Evolutionary conservation across 108 stramenopile genomes (phyloP).

Genomic region (Epithemia pelagica): DNA sequence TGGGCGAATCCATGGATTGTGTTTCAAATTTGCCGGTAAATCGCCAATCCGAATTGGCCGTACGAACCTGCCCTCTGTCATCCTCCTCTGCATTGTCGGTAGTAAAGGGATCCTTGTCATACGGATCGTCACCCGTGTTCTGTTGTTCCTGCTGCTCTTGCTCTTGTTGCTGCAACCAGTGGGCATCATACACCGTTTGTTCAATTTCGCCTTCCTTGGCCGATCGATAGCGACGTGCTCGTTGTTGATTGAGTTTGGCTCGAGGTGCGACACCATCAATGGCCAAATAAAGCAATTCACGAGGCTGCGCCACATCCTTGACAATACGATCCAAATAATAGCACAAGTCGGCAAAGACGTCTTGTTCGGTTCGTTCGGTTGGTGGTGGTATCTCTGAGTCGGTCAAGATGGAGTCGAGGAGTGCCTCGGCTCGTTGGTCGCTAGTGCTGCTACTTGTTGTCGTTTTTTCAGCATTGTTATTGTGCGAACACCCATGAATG

Average conservation of each 20-base stretch:
- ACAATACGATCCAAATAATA: constrained; percentile 90
- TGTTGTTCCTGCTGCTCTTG: constrained; percentile 28
- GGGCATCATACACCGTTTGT: constrained; percentile 58
- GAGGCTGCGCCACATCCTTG: constrained; percentile 82
- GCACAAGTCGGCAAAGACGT: constrained; percentile 77
- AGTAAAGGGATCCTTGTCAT: not conserved
- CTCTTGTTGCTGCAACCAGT: constrained; percentile 38
- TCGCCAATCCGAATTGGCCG: constrained; percentile 16
- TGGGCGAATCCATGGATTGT: not conserved
- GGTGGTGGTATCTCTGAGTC: constrained; percentile 9
- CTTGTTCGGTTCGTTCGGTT: constrained; percentile 24
- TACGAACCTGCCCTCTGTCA: not conserved
- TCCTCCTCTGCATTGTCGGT: not conserved
- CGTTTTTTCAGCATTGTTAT: constrained; percentile 35
- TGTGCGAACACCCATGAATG: constrained; percentile 94
- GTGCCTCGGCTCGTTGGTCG: not conserved
- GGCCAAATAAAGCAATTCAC: constrained; percentile 88
- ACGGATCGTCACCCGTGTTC: not conserved
- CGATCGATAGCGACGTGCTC: constrained; percentile 88
- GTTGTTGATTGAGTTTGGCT: constrained; percentile 99
- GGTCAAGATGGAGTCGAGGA: not conserved
- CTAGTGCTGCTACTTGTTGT: not conserved
- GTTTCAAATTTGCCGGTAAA: constrained; percentile 59
- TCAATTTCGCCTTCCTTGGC: constrained; percentile 85
- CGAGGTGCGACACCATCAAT: constrained; percentile 98